Percentiles rank a stretch among this genome's conserved stretches.
Evolutionary conservation across 495 filamentous ascomycete species (phyloP).

Genomic region (Aspergillus cavernicola): DNA sequence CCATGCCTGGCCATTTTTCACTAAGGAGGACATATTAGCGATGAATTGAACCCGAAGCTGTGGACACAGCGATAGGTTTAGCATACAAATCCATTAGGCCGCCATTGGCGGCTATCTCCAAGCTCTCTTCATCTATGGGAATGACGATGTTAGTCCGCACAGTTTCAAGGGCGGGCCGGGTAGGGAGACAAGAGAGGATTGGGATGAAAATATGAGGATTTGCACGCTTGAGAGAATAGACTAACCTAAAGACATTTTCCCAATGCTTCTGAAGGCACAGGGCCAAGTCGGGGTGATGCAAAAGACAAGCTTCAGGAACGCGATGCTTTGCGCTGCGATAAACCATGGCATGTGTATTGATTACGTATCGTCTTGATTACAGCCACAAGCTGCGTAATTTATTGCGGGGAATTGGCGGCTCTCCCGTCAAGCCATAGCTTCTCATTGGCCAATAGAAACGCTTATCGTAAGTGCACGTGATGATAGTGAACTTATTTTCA

Average conservation of each 20-base stretch:
- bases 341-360: background rate
- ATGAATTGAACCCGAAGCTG: background rate
- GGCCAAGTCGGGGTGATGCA: background rate
- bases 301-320: conserved; percentile 7
- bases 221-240: background rate
- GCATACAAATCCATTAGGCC: conserved; percentile 67
- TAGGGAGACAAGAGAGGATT: background rate
- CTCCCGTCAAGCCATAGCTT: conserved; percentile 1
- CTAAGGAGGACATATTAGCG: conserved; percentile 36
- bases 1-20: conserved; percentile 51
- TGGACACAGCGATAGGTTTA: background rate
- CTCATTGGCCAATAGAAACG: conserved; percentile 13
- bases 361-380: background rate
- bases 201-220: too few relatives aligned
- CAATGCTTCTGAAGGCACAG: background rate
- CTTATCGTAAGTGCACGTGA: conserved; percentile 23
- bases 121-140: conserved; percentile 55
- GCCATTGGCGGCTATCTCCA: conserved; percentile 60
- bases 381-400: background rate
- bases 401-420: conserved; percentile 10
- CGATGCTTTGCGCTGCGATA: conserved; percentile 1
- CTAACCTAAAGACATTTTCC: conserved; percentile 40
- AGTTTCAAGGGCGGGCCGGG: background rate
- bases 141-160: conserved; percentile 2
- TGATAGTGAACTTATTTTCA: conserved; percentile 19